These are phyloP conservation scores for Podaxis sp. DNA, from an alignment of 768 basidiomycete genomes.

Conservation along the genomic window DNA sequence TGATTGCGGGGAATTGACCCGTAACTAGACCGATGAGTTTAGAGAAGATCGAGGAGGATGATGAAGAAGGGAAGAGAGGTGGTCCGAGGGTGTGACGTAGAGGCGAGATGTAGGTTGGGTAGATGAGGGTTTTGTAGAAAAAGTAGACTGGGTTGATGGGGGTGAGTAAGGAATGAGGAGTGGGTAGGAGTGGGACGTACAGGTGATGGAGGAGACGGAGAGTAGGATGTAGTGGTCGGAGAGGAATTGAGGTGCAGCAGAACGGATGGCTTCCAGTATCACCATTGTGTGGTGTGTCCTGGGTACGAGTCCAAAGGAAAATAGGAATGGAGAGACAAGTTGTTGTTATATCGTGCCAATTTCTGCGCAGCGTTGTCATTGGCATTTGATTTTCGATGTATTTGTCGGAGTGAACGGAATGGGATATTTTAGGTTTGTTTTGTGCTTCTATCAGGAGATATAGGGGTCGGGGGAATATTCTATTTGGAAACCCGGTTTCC, in stretches of 20 bases:
- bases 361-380: not conserved
- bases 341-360: not conserved
- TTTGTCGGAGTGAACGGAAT: not conserved
- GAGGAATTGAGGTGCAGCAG: not conserved
- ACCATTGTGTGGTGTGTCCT: not conserved
- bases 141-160: not conserved
- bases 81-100: slow-evolving; percentile 12
- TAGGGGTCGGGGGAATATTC: too few relatives aligned
- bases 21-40: not conserved
- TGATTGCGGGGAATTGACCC: slow-evolving; percentile 40
- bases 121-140: slow-evolving; percentile 7
- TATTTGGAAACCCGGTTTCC: too few relatives aligned
- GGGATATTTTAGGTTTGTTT: too few relatives aligned
- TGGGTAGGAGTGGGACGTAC: not conserved
- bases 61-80: not conserved
- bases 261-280: not conserved
- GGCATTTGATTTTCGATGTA: not conserved
- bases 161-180: not conserved
- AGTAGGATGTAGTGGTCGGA: not conserved
- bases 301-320: too few relatives aligned
- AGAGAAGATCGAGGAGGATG: not conserved
- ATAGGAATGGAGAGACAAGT: too few relatives aligned
- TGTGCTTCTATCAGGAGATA: too few relatives aligned
- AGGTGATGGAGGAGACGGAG: not conserved
- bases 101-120: slow-evolving; percentile 9